phyloP scores from a whole-genome alignment of 2,329 filamentous ascomycete genomes.

The Scedosporium minutisporum region DNA sequence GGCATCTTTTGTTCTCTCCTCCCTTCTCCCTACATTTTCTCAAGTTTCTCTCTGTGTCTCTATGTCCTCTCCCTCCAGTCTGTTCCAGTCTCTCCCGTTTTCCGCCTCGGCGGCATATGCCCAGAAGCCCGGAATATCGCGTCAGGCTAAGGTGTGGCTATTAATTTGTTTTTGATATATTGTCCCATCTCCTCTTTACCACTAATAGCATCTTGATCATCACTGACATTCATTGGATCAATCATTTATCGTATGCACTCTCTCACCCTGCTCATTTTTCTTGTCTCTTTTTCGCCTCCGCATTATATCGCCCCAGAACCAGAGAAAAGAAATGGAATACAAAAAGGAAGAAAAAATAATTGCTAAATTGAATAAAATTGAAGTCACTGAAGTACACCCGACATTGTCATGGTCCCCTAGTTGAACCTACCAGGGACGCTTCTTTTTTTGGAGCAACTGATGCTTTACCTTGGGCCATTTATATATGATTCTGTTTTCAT shows the following conservation, averaged over 20 bases:
- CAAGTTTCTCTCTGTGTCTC: not conserved
- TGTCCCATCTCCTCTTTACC: not conserved
- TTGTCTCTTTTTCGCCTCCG: no score
- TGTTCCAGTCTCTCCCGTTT: not conserved
- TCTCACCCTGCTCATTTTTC: not conserved
- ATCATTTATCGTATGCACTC: not conserved
- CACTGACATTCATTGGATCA: no score
- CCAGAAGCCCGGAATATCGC: not conserved
- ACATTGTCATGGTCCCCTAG: no score
- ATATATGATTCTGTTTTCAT: no score
- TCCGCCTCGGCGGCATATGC: not conserved
- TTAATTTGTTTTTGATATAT: constrained; percentile 1
- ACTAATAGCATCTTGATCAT: not conserved
- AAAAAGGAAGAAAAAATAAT: no score
- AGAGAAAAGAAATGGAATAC: no score
- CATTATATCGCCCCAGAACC: no score
- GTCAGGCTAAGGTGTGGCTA: not conserved
- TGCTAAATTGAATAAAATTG: no score
- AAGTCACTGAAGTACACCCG: no score
- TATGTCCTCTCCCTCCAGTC: not conserved
- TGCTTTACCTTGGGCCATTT: no score
- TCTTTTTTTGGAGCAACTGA: no score
- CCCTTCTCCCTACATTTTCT: not conserved
- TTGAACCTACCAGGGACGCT: no score
- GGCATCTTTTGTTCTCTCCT: not conserved